These are phyloP conservation scores for Globisporangium canariense DNA, from an alignment of 352 stramenopile genomes.

Conservation along the genomic window DNA sequence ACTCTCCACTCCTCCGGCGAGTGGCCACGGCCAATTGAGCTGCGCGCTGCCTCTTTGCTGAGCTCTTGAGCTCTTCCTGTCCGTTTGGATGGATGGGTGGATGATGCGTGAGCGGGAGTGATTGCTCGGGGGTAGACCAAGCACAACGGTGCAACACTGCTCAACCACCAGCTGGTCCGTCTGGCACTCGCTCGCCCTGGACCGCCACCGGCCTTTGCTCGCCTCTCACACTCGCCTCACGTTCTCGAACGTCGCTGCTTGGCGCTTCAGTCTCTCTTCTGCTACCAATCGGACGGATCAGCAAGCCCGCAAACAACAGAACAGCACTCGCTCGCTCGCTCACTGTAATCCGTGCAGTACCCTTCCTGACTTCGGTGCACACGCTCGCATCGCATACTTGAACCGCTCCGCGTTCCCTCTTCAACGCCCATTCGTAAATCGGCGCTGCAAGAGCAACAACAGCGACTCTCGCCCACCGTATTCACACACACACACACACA, in stretches of 20 bases:
- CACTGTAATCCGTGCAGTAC: neutral
- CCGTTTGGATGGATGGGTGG: conserved; percentile 7
- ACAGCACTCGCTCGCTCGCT: neutral
- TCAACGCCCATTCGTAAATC: conserved; percentile 14
- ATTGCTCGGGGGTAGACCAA: conserved; percentile 1
- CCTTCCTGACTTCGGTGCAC: conserved; percentile 7
- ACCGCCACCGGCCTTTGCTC: conserved; percentile 9
- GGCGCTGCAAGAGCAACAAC: neutral
- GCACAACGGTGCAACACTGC: neutral
- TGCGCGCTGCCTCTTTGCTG: neutral
- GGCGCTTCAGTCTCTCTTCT: conserved; percentile 9
- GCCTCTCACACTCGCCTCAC: conserved; percentile 7
- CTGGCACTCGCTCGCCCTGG: conserved; percentile 4
- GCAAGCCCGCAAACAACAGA: conserved; percentile 5
- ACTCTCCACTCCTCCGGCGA: neutral
- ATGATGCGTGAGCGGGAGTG: conserved; percentile 12
- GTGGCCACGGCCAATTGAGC: neutral
- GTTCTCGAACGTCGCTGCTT: conserved; percentile 13
- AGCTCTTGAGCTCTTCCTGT: conserved; percentile 4
- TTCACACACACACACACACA: neutral
- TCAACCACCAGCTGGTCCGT: conserved; percentile 14
- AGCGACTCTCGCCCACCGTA: neutral
- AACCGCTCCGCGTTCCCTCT: conserved; percentile 1
- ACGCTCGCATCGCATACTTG: neutral
- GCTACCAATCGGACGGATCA: neutral